A percentile compares a stretch with the other conserved stretches of the same genome.
Evolutionary conservation across 2,329 filamentous ascomycete species (phyloP).

Genomic region (Tolypocladium nubicola): DNA sequence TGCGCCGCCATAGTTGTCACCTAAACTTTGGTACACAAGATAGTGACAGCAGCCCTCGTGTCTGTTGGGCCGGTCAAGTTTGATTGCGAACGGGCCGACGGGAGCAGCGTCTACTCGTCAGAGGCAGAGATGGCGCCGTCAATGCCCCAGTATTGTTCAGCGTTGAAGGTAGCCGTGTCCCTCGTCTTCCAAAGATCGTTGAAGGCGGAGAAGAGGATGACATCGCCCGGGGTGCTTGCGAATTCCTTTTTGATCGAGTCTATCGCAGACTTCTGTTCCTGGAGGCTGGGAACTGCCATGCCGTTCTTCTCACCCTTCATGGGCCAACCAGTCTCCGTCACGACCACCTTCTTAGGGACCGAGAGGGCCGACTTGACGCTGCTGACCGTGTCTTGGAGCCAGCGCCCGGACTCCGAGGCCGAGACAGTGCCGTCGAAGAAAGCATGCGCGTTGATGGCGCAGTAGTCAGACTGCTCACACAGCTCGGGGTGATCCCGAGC

Average conservation of each 20-base stretch:
- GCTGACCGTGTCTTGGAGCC: conserved; percentile 47
- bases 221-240: conserved; percentile 30
- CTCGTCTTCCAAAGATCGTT: conserved; percentile 72
- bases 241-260: conserved; percentile 53
- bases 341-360: conserved; percentile 49
- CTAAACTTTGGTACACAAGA: neutral
- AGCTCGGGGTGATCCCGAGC: conserved; percentile 56
- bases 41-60: neutral
- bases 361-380: conserved; percentile 30
- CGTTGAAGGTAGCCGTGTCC: conserved; percentile 48
- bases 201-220: conserved; percentile 71
- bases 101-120: conserved; percentile 2
- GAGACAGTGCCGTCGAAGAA: conserved; percentile 63
- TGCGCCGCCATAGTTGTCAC: neutral
- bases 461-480: conserved; percentile 66
- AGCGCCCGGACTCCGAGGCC: conserved; percentile 54
- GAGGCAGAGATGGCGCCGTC: conserved; percentile 16
- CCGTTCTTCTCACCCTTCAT: conserved; percentile 56
- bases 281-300: conserved; percentile 54
- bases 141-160: conserved; percentile 73
- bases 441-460: conserved; percentile 71
- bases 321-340: conserved; percentile 83
- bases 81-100: neutral
- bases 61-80: neutral
- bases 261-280: conserved; percentile 58